A percentile compares a stretch with the other conserved stretches of the same genome.
phyloP scores from a whole-genome alignment of 1,139 yeast species.

The Diutina ranongensis region DNA sequence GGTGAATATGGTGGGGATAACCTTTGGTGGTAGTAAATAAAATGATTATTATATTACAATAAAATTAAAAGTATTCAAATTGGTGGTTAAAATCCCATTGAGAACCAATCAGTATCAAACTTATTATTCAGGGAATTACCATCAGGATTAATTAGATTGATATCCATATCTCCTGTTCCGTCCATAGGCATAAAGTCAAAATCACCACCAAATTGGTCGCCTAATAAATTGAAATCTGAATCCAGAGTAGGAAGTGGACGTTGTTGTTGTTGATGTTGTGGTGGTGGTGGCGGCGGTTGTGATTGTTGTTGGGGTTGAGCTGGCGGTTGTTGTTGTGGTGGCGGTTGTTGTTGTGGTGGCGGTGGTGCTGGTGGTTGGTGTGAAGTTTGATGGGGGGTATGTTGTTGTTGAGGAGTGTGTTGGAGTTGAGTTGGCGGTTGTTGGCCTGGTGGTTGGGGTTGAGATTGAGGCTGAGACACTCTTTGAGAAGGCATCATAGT shows the following conservation, averaged over 20 bases:
- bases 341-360: background rate
- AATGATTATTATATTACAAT: no score
- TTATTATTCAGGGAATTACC: background rate
- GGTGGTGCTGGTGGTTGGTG: background rate
- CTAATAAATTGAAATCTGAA: background rate
- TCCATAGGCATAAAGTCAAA: slow-evolving; percentile 5
- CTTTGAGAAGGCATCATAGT: background rate
- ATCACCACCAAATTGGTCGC: slow-evolving; percentile 5
- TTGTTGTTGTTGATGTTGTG: background rate
- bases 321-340: background rate
- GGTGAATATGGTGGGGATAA: no score
- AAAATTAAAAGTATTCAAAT: no score
- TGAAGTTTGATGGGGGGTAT: background rate
- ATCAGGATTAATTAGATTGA: slow-evolving; percentile 1
- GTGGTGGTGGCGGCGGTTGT: background rate
- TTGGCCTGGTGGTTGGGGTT: background rate
- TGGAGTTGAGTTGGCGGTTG: background rate
- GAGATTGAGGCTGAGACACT: background rate
- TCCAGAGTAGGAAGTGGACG: background rate
- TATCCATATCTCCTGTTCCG: slow-evolving; percentile 2
- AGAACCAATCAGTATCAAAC: slow-evolving; percentile 6
- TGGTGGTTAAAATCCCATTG: slow-evolving; percentile 1
- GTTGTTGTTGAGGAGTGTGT: no score
- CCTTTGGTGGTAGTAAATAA: background rate
- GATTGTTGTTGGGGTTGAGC: background rate